A percentile compares a stretch with the other conserved stretches of the same genome.
Conservation (phyloP, 1,284 basidiomycete genomes). For the Ceratobasidium sp. region DNA sequence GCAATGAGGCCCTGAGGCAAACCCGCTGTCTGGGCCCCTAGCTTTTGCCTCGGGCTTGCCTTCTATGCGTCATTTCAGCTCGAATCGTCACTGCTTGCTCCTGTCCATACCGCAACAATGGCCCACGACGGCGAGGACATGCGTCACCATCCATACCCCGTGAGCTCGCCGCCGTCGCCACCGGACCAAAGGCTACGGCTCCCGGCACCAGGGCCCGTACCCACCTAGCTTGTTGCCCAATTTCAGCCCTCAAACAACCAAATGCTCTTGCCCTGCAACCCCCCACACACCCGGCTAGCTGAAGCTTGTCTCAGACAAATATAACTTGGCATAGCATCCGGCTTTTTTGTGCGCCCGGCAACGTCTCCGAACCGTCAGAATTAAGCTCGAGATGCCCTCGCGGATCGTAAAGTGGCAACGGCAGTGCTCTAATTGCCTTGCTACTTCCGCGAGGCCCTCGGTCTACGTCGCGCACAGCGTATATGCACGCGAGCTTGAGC, state of each 20-base stretch:
- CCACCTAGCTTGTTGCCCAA: conserved; percentile 22
- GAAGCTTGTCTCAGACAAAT: no score
- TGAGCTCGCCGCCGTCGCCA: conserved; percentile 2
- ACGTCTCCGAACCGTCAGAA: conserved; percentile 16
- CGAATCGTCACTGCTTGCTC: background rate
- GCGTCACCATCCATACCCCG: background rate
- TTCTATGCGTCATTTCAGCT: background rate
- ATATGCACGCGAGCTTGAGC: background rate
- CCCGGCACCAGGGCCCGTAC: background rate
- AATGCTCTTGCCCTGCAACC: background rate
- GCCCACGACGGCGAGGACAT: conserved; percentile 19
- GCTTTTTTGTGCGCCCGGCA: conserved; percentile 24
- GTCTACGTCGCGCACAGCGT: background rate
- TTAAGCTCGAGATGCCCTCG: conserved; percentile 7
- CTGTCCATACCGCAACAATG: conserved; percentile 2
- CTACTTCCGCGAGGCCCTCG: conserved; percentile 19
- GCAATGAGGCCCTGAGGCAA: conserved; percentile 8
- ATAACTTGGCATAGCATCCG: background rate
- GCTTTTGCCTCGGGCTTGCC: conserved; percentile 21
- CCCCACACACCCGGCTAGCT: no score
- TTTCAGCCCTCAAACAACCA: conserved; percentile 2
- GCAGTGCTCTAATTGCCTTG: conserved; percentile 38
- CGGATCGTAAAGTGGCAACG: background rate
- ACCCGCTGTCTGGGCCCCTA: conserved; percentile 4
- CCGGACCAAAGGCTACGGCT: conserved; percentile 27